Percentiles rank a stretch among this genome's conserved stretches.
Evolutionary conservation across 2,329 filamentous ascomycete species (phyloP).

Genomic region (Escovopsis weberi): DNA sequence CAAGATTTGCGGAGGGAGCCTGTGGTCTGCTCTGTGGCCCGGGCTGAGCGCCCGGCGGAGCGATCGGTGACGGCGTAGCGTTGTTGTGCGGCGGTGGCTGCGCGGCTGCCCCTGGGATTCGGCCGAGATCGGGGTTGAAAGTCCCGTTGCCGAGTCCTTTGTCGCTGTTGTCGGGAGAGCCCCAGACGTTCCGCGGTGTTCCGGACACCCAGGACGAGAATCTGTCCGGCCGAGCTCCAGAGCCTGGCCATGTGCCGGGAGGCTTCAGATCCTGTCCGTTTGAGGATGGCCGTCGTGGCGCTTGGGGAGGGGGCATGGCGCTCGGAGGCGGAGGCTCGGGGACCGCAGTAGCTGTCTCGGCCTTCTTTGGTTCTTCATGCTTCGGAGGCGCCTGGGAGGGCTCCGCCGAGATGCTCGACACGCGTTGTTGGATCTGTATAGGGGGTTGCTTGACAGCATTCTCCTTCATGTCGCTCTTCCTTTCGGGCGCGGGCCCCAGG

Average conservation of each 20-base stretch:
- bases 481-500: constrained; percentile 49
- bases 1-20: constrained; percentile 16
- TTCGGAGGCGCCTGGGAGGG: constrained; percentile 5
- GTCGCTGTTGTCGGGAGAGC: constrained; percentile 54
- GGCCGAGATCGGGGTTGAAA: constrained; percentile 49
- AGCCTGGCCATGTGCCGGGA: constrained; percentile 21
- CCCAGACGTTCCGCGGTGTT: constrained; percentile 53
- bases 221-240: constrained; percentile 29
- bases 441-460: constrained; percentile 20
- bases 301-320: too few species aligned
- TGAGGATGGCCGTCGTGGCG: constrained; percentile 1
- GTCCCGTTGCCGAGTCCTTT: constrained; percentile 64
- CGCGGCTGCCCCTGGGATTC: constrained; percentile 25
- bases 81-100: constrained; percentile 19
- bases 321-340: not conserved
- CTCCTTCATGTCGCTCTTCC: constrained; percentile 42
- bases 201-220: constrained; percentile 35
- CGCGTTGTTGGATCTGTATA: constrained; percentile 22
- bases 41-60: constrained; percentile 18
- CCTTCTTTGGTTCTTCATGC: constrained; percentile 1
- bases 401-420: constrained; percentile 8
- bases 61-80: constrained; percentile 33
- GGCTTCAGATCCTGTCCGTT: constrained; percentile 17
- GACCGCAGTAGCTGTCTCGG: not conserved
- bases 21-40: constrained; percentile 15